Evolutionary conservation across 257 asterid species (phyloP).

Genomic region (Capsicum baccatum): DNA sequence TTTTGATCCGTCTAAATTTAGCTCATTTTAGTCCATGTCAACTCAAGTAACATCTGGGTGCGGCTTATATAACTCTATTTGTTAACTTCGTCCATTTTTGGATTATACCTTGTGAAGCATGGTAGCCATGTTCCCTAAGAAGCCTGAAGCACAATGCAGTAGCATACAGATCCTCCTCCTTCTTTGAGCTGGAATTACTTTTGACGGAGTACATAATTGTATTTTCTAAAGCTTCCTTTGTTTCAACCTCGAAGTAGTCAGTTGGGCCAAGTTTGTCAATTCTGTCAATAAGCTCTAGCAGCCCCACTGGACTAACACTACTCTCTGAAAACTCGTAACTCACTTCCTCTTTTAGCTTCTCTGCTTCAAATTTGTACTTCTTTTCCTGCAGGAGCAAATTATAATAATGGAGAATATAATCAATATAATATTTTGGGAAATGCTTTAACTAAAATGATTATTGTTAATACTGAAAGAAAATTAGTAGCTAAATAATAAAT

Average conservation of each 20-base stretch:
- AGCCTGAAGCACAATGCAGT: constrained; percentile 48
- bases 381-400: constrained; percentile 39
- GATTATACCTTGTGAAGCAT: constrained; percentile 51
- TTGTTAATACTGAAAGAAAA: too few species aligned
- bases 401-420: too few species aligned
- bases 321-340: constrained; percentile 14
- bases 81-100: too few species aligned
- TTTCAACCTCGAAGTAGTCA: constrained; percentile 51
- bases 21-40: too few species aligned
- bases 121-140: constrained; percentile 56
- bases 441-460: too few species aligned
- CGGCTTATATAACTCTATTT: too few species aligned
- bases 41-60: too few species aligned
- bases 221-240: constrained; percentile 21
- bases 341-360: constrained; percentile 48
- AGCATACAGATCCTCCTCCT: constrained; percentile 36
- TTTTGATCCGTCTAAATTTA: too few species aligned
- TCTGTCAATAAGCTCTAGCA: constrained; percentile 5
- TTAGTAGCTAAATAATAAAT: too few species aligned
- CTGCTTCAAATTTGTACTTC: constrained; percentile 37
- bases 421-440: too few species aligned
- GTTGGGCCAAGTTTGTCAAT: constrained; percentile 35
- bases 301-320: background rate
- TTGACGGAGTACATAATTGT: background rate
- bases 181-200: background rate